Base-by-base conservation (phyloP, 148 eudicot species). In the Oxyria digyna region DNA sequence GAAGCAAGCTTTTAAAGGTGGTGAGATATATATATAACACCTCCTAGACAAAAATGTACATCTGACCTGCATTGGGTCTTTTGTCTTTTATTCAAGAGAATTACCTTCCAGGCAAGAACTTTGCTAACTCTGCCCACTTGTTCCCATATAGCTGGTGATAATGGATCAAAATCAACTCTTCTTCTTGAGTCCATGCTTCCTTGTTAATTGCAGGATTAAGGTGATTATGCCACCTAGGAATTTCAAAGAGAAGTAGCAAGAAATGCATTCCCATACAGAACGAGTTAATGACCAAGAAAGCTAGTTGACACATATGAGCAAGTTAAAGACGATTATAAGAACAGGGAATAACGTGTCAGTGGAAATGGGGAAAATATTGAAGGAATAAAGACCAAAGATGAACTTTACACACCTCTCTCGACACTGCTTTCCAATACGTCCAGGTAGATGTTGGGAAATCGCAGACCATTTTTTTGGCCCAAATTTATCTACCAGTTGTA, bases 141-240 rank as follows among this genome's bases (percentile, higher is more conserved):
- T 94, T 94, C 65, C 99, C 99, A 74, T 87, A 81, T 21, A 81
- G 75, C 75, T 88, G 91, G 82, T 94, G 99, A 65, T 91, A 96
- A 46, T 65, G 91, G 75, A 94, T 86, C 71, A 94, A 72, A 71
- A 85, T 70, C 69, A 94, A 52, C 74, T 94, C 99, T 79, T 94
- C 99, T 72, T 94, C 97, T 74, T 90, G 96, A 45, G 91, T 90
- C 99, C 99, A 94, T 50, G 99, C 92, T 79, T 94, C 91, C 77
- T 87, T 94, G 81, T 87, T 94, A 77, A 94, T 94, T 66, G 73
- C 72, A 59, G 99, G 99, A 83, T 94, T 91, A 43, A 94, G 92
- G 85, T 94, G 99, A 78, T 94, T 87, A 74, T 90, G 96, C 99
- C 99, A 94, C 91, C 99, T 94, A 70, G 18, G 40, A 78, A 46